A percentile compares a stretch with the other conserved stretches of the same genome.
These are phyloP conservation scores for Trichoderma arundinaceum DNA, from an alignment of 2,329 filamentous ascomycete genomes.

Conservation along the genomic window DNA sequence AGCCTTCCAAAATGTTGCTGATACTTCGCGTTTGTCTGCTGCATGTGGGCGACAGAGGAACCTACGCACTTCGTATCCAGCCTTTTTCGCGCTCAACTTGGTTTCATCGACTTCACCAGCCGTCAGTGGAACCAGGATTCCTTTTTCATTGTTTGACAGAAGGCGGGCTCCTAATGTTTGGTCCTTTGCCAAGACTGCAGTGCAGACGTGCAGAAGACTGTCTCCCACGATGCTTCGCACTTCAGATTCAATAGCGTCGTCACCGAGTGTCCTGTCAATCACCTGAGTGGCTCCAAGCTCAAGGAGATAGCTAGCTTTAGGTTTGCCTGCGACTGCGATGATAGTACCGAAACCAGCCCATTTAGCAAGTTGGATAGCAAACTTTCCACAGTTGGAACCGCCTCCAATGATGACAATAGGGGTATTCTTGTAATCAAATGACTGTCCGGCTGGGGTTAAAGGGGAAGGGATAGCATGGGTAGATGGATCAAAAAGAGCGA, in stretches of 20 bases:
- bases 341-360: constrained; percentile 12
- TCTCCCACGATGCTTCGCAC: constrained; percentile 6
- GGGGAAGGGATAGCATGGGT: constrained; percentile 2
- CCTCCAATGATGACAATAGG: not conserved
- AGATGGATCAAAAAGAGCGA: constrained; percentile 1
- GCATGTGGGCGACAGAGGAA: constrained; percentile 11
- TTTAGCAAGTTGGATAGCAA: constrained; percentile 5
- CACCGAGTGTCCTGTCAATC: not conserved
- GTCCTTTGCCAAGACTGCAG: not conserved
- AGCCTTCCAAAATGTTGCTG: constrained; percentile 6
- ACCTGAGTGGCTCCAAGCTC: constrained; percentile 11
- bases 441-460: not conserved
- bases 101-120: not conserved
- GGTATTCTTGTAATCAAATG: constrained; percentile 15
- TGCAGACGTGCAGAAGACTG: not conserved
- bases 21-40: not conserved
- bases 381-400: constrained; percentile 4
- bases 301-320: not conserved
- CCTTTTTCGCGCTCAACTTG: not conserved
- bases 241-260: not conserved
- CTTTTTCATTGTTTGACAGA: constrained; percentile 8
- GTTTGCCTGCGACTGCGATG: not conserved
- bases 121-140: not conserved
- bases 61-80: constrained; percentile 1
- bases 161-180: not conserved